phyloP scores from a whole-genome alignment of 1,284 basidiomycete genomes.

The Apiotrichum sp. region DNA sequence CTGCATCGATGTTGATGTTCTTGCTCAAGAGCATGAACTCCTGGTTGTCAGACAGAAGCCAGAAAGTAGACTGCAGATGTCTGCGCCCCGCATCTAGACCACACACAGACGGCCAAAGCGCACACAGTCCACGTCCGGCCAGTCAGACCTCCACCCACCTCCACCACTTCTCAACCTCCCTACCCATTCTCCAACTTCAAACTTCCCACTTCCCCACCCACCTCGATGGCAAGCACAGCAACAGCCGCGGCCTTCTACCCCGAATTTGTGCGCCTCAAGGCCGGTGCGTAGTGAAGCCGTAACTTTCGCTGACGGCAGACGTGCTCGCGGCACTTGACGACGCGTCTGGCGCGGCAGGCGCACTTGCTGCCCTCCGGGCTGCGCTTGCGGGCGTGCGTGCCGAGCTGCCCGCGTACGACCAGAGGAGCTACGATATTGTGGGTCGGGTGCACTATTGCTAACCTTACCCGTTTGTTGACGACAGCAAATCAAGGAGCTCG shows the following conservation, averaged over 20 bases:
- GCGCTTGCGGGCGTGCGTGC: conserved; percentile 57
- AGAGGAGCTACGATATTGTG: conserved; percentile 63
- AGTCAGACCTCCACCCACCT: no score
- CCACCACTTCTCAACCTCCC: no score
- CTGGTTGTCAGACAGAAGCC: no score
- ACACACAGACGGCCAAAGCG: no score
- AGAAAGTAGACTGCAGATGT: no score
- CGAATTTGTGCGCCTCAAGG: conserved; percentile 18
- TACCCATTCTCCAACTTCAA: no score
- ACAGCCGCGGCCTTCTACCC: conserved; percentile 23
- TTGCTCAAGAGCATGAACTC: no score
- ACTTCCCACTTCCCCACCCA: neutral
- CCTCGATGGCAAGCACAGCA: conserved; percentile 16
- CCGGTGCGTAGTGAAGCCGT: neutral
- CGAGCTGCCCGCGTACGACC: conserved; percentile 65
- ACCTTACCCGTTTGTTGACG: neutral
- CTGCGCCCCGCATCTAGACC: no score
- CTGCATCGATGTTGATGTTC: no score
- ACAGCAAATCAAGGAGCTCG: conserved; percentile 21
- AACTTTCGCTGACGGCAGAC: neutral
- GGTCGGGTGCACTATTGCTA: conserved; percentile 28
- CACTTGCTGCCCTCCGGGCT: conserved; percentile 12
- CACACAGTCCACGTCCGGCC: no score
- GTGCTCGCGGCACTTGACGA: neutral
- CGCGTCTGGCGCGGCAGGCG: neutral